A percentile compares a stretch with the other conserved stretches of the same genome.
Conservation (phyloP, 2,329 filamentous ascomycete genomes). For the Trichoderma sp. region DNA sequence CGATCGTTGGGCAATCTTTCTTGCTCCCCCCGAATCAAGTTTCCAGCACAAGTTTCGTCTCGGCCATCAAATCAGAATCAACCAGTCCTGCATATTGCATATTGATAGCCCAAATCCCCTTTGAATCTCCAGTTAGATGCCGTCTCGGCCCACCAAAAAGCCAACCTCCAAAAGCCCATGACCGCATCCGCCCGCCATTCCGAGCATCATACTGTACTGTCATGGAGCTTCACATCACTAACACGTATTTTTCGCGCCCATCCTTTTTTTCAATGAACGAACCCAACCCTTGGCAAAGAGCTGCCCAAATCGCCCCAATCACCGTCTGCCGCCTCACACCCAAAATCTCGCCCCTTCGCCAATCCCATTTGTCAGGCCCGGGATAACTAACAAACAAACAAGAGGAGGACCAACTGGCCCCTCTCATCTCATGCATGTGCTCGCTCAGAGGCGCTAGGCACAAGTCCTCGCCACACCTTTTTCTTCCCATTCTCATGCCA, state of each 20-base stretch:
- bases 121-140: neutral
- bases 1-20: neutral
- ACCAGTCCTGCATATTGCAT: neutral
- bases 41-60: neutral
- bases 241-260: neutral
- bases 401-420: neutral
- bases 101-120: neutral
- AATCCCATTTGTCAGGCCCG: neutral
- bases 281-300: constrained; percentile 8
- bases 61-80: neutral
- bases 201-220: neutral
- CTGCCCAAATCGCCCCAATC: constrained; percentile 16
- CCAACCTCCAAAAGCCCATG: neutral
- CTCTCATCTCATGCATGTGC: neutral
- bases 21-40: neutral
- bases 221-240: neutral
- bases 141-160: neutral
- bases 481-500: neutral
- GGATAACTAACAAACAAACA: neutral
- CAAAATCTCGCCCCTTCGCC: neutral
- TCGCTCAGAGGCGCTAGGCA: neutral
- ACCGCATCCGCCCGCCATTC: constrained; percentile 1
- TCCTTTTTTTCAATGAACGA: neutral
- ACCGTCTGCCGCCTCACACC: constrained; percentile 11
- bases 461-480: neutral